Evolutionary conservation across 371 early-diverging fungal genomes (phyloP).

Genomic region (Gilbertella persicaria): DNA sequence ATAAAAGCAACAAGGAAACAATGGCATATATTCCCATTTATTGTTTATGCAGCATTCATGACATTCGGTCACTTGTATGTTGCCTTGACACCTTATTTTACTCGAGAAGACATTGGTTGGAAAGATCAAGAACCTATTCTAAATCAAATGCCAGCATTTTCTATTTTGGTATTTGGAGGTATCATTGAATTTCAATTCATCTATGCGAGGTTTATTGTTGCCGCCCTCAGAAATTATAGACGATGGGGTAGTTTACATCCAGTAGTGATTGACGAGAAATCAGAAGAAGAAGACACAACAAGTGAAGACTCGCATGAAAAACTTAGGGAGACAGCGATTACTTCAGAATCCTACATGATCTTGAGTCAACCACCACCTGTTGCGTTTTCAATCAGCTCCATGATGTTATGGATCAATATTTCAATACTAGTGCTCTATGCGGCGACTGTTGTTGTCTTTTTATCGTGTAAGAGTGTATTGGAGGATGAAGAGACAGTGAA

Average conservation of each 20-base stretch:
- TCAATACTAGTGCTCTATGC: slow-evolving; percentile 18
- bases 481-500: slow-evolving; percentile 7
- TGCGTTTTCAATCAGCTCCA: slow-evolving; percentile 6
- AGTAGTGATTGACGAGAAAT: slow-evolving; percentile 13
- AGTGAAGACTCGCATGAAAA: slow-evolving; percentile 2
- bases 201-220: slow-evolving; percentile 22
- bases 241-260: slow-evolving; percentile 30
- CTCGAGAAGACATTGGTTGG: slow-evolving; percentile 12
- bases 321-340: neutral
- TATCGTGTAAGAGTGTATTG: slow-evolving; percentile 13
- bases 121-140: slow-evolving; percentile 20
- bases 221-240: slow-evolving; percentile 21
- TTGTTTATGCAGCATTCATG: slow-evolving; percentile 5
- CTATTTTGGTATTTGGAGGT: slow-evolving; percentile 30
- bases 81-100: neutral
- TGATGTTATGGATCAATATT: slow-evolving; percentile 23
- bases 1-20: slow-evolving; percentile 3
- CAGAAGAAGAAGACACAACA: neutral
- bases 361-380: neutral
- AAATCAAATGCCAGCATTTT: slow-evolving; percentile 28
- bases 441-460: slow-evolving; percentile 10
- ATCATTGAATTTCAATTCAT: slow-evolving; percentile 28
- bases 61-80: slow-evolving; percentile 1
- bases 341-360: neutral
- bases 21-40: slow-evolving; percentile 14